These are phyloP conservation scores for Saturnispora silvae DNA, from an alignment of 805 yeast species.

Conservation along the genomic window DNA sequence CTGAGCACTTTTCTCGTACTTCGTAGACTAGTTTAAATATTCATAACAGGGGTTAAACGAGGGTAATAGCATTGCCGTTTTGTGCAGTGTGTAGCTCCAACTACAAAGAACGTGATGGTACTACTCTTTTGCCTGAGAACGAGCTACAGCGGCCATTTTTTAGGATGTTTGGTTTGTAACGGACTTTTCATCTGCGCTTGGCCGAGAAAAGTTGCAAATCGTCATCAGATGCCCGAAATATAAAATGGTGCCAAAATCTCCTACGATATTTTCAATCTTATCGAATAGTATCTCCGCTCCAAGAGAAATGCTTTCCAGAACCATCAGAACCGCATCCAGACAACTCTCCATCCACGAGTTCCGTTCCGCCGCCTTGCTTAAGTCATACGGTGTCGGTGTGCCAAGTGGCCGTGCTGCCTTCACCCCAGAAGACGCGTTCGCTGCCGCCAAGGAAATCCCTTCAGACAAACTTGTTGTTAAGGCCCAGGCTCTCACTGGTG, in stretches of 20 bases:
- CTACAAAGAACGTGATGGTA: no score
- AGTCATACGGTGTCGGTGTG: constrained; percentile 74
- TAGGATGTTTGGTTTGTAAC: no score
- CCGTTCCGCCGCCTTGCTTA: constrained; percentile 84
- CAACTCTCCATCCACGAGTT: constrained; percentile 86
- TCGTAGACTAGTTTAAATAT: no score
- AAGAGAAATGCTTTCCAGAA: constrained; percentile 7
- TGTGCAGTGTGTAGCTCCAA: no score
- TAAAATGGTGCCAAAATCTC: neutral
- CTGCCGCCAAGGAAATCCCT: constrained; percentile 66
- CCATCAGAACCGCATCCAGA: constrained; percentile 31
- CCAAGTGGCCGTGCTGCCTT: constrained; percentile 89
- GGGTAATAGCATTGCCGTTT: no score
- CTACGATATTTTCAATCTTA: no score
- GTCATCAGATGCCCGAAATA: neutral
- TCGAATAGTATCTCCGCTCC: no score
- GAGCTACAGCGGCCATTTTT: no score
- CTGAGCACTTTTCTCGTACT: no score
- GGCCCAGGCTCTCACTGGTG: constrained; percentile 99
- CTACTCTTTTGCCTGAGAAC: no score
- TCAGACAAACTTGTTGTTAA: constrained; percentile 83
- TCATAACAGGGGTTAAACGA: no score
- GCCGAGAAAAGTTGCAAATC: constrained; percentile 4
- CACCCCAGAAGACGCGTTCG: constrained; percentile 79
- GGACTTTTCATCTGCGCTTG: constrained; percentile 3